Percentiles rank a stretch among this genome's conserved stretches.
These are phyloP conservation scores for Lanmaoa pseudosensibilis DNA, from an alignment of 768 basidiomycete species.

Conservation along the genomic window DNA sequence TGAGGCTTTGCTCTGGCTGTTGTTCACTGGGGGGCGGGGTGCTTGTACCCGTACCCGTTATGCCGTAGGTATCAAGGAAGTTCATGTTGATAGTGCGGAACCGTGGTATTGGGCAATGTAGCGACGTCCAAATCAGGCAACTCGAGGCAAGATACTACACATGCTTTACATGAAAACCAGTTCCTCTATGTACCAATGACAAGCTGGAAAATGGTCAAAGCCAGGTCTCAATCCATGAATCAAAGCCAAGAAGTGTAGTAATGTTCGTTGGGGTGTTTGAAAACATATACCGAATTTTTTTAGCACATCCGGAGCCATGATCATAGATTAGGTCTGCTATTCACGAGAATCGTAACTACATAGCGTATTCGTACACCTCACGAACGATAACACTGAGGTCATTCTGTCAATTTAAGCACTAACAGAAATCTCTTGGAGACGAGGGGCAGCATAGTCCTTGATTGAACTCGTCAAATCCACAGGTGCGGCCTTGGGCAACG, in stretches of 20 bases:
- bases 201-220: no score
- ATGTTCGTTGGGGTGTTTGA: no score
- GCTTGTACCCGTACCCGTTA: constrained; percentile 42
- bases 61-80: constrained; percentile 70
- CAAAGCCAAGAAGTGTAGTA: no score
- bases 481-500: constrained; percentile 25
- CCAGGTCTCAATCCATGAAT: no score
- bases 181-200: no score
- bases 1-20: constrained; percentile 56
- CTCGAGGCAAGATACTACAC: not conserved
- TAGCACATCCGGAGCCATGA: no score
- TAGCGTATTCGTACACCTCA: constrained; percentile 17
- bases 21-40: constrained; percentile 45
- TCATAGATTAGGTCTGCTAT: not conserved
- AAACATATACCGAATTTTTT: not conserved
- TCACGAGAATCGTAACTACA: not conserved
- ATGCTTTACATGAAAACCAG: no score
- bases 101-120: not conserved
- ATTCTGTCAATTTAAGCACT: constrained; percentile 23
- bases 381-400: not conserved
- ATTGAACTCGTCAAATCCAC: constrained; percentile 11
- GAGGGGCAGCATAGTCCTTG: constrained; percentile 22
- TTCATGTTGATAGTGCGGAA: constrained; percentile 49
- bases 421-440: constrained; percentile 27
- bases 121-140: constrained; percentile 16